phyloP scores from a whole-genome alignment of 2,329 filamentous ascomycete species.

The Thielaviopsis cerberus region DNA sequence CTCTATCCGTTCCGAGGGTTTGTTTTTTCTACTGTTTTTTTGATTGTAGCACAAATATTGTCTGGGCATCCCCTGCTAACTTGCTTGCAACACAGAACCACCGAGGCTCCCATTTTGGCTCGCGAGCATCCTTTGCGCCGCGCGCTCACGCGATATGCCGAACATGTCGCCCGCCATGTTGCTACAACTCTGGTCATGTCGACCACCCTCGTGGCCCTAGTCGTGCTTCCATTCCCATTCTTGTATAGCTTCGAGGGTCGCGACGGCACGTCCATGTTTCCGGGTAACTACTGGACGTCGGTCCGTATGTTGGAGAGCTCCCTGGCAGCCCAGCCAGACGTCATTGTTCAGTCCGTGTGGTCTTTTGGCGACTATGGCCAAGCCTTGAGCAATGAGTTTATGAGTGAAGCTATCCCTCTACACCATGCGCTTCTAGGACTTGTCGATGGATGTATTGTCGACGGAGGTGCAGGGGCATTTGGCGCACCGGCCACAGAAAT shows the following conservation, averaged over 20 bases:
- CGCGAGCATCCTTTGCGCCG: constrained; percentile 46
- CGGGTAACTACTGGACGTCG: constrained; percentile 67
- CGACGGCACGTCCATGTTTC: constrained; percentile 51
- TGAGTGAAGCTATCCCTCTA: constrained; percentile 47
- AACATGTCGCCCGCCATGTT: constrained; percentile 53
- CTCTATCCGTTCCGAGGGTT: constrained; percentile 62
- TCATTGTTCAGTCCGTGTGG: constrained; percentile 71
- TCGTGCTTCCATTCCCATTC: constrained; percentile 59
- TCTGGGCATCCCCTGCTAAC: neutral
- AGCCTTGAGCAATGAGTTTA: constrained; percentile 46
- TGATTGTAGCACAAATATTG: neutral
- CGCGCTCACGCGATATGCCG: constrained; percentile 50
- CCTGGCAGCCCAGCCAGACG: constrained; percentile 37
- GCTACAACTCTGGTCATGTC: constrained; percentile 55
- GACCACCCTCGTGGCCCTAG: constrained; percentile 48
- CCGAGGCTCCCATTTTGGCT: constrained; percentile 49
- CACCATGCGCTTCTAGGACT: constrained; percentile 49
- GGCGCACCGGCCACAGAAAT: constrained; percentile 37
- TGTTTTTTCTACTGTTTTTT: constrained; percentile 20
- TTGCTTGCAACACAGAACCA: constrained; percentile 35
- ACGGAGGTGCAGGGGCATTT: constrained; percentile 23
- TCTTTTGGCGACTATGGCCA: constrained; percentile 66
- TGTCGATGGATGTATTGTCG: constrained; percentile 33
- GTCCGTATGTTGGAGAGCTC: constrained; percentile 42
- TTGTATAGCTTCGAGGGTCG: constrained; percentile 55